phyloP scores from a whole-genome alignment of 2,329 filamentous ascomycete genomes.

The Aureobasidium uvarum region DNA sequence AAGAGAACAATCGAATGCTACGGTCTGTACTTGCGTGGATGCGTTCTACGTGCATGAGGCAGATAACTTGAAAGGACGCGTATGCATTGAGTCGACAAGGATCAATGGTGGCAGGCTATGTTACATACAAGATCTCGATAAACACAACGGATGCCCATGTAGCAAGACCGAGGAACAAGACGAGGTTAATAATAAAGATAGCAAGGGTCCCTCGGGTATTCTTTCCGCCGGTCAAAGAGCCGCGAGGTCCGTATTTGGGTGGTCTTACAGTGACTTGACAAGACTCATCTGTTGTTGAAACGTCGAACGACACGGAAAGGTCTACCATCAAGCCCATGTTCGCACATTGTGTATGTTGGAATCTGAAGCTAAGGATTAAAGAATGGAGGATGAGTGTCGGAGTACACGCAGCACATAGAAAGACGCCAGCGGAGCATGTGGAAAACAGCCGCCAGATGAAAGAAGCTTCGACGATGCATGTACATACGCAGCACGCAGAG shows the following conservation, averaged over 20 bases:
- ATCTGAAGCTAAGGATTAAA: neutral
- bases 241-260: neutral
- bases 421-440: neutral
- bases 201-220: slow-evolving; percentile 1
- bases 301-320: neutral
- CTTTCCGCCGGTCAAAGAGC: neutral
- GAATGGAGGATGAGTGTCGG: neutral
- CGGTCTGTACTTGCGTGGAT: neutral
- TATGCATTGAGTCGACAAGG: neutral
- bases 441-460: neutral
- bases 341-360: neutral
- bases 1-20: neutral
- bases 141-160: neutral
- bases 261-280: neutral
- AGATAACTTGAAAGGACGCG: neutral
- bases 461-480: slow-evolving; percentile 4
- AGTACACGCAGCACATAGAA: neutral
- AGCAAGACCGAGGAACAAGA: neutral
- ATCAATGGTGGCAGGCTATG: neutral
- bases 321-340: neutral
- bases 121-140: slow-evolving; percentile 2
- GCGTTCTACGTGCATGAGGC: neutral
- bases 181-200: neutral
- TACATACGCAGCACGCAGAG: neutral
- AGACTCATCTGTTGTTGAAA: neutral